Base-by-base conservation (phyloP, 805 yeast species). In the Candida peoriensis region DNA sequence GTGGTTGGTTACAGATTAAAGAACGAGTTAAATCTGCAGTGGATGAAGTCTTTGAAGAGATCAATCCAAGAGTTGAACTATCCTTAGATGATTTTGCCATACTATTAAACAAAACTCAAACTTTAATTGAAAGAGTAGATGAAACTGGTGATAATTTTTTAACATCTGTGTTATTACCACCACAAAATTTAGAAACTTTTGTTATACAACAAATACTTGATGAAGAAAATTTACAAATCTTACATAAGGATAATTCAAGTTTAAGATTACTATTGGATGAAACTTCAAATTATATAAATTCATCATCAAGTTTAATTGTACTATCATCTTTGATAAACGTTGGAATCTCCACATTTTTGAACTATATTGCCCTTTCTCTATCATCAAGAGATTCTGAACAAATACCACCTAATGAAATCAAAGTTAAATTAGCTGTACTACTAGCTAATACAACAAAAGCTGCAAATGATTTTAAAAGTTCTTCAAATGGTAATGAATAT, bases 1-100 rank as follows among this genome's bases (percentile, higher is more conserved):
- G 78, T 44, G 97, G 97, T 1, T 87, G 93, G 88, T 48, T 68
- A 16, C 62, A 67, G 22, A 61, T 85, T 23, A 67, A 74, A 16
- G 60, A 66, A 20, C 58, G 68, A 15, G 74, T 86, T 20, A 75
- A 76, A 48, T 52, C 57, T 2, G 62, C 73, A 4, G 89, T 90
- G 4, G 66, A 64, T 20, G 66, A 65, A 21, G 78, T 76, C 17
- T 86, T 87, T 54, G 71, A 64, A 9, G 68, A 66, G 9, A 62
- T 84, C 20, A 79, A 76, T 42, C 94, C 95, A 22, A 71, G 88
- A 43, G 75, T 83, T 14, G 89, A 80, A 50, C 57, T 90, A 33
- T 60, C 80, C 1, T 58, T 78, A 14, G 74, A 69, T 13, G 82
- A 84, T 38, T 78, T 88, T 49, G 67, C 74, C 19, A 47, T 49